Conservation (phyloP, 2,329 filamentous ascomycete genomes). For the Pseudogymnoascus sp. region DNA sequence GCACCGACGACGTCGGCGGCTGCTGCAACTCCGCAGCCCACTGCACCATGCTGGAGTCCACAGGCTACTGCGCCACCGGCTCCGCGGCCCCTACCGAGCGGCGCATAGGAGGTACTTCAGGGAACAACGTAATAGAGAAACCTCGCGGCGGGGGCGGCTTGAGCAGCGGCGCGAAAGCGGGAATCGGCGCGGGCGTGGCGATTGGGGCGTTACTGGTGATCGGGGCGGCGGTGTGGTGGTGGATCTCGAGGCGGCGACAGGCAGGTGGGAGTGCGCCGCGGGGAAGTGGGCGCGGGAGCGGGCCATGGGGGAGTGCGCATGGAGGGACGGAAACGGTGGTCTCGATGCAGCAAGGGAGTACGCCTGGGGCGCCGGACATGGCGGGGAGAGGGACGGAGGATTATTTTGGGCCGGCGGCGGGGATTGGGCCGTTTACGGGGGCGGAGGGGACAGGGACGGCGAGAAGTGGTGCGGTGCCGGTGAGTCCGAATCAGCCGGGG, state of each 20-base stretch:
- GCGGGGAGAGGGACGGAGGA: constrained; percentile 9
- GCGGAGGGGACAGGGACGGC: not conserved
- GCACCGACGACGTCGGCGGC: constrained; percentile 34
- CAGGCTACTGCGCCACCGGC: constrained; percentile 35
- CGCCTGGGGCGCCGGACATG: not conserved
- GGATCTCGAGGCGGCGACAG: constrained; percentile 33
- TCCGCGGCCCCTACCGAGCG: constrained; percentile 21
- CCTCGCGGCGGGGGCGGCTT: constrained; percentile 24
- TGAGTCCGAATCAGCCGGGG: not conserved
- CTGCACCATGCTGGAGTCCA: constrained; percentile 35
- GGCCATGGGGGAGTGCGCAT: constrained; percentile 14
- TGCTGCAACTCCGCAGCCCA: constrained; percentile 42
- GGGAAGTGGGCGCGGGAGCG: constrained; percentile 18
- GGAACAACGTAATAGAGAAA: constrained; percentile 23
- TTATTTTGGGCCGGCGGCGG: constrained; percentile 33
- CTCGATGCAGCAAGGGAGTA: constrained; percentile 10
- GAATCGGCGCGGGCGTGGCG: constrained; percentile 48
- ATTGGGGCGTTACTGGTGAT: constrained; percentile 38
- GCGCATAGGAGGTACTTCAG: constrained; percentile 26
- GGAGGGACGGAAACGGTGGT: constrained; percentile 11
- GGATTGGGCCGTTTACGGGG: constrained; percentile 35
- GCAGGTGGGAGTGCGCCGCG: constrained; percentile 11
- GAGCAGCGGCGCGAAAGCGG: constrained; percentile 46
- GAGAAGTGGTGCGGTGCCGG: not conserved
- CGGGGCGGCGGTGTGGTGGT: constrained; percentile 41